Evolutionary conservation across 2,329 filamentous ascomycete species (phyloP).

Genomic region (Cadophora sp.): DNA sequence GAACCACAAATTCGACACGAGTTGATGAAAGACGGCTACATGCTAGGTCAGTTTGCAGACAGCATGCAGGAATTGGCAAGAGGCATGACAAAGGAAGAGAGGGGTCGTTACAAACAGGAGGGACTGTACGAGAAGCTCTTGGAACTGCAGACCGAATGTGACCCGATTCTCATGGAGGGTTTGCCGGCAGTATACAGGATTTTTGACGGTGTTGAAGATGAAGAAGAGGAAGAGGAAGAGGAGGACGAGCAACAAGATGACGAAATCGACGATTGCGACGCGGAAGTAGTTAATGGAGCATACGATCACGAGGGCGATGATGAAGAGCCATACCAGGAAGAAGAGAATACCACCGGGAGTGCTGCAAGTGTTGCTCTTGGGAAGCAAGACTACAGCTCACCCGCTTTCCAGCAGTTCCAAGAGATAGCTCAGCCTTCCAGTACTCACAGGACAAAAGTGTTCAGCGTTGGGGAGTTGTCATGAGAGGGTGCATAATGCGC

Average conservation of each 20-base stretch:
- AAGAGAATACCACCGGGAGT: neutral
- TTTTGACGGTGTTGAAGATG: constrained; percentile 26
- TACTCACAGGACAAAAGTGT: constrained; percentile 23
- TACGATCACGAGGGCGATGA: neutral
- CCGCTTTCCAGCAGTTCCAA: neutral
- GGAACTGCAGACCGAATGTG: constrained; percentile 23
- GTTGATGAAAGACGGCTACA: constrained; percentile 31
- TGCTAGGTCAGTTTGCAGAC: constrained; percentile 28
- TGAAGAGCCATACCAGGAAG: neutral
- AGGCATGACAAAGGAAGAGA: constrained; percentile 24
- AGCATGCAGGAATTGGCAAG: constrained; percentile 25
- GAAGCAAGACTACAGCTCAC: neutral
- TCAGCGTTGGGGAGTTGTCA: constrained; percentile 25
- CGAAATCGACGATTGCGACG: constrained; percentile 5
- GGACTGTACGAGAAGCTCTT: constrained; percentile 29
- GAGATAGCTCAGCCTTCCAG: neutral
- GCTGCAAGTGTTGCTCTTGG: neutral
- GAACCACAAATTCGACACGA: constrained; percentile 31
- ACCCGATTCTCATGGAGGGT: constrained; percentile 27
- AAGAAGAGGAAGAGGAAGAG: constrained; percentile 14
- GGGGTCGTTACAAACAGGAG: constrained; percentile 25
- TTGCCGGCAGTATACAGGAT: constrained; percentile 27
- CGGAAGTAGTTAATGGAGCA: neutral
- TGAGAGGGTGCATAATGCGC: constrained; percentile 7
- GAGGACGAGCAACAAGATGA: constrained; percentile 13